Evolutionary conservation across 441 rosid species (phyloP), one percentile per base, ranked within the genome.

Genomic region (Pelargonium citronellum): DNA sequence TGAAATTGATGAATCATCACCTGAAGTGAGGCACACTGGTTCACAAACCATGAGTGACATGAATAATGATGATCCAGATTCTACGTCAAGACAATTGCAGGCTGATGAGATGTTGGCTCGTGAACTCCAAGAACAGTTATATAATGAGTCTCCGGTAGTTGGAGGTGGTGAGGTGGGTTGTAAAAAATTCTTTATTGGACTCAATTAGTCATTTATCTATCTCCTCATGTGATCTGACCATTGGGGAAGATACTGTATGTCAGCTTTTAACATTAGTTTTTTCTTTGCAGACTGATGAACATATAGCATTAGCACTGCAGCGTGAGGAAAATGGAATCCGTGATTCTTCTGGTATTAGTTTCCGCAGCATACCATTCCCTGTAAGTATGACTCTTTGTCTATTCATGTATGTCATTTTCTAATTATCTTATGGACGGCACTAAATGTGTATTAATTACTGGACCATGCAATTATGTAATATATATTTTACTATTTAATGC

Each of bases 61-160:
- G 15, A 73, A 76, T 73, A 82, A 74, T 64, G 78, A 76, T 67
- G 87, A 78, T 24, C 83, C 77, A 57, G 85, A 85, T 79, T 79
- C 80, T 69, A 87, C 81, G 79, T 83, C 82, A 68, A 85, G 87
- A 76, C 99, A 94, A 79, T 71, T 91, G 19, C 95, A 89, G 81
- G 97, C 91, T 19, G 99, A 94, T 85, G 97, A 89, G 84, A 79
- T 73, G 24, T 71, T 94, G 80, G 99, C 99, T 67, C 91, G 86
- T 78, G 92, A 86, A 80, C 87, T 94, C 76, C 99, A 91, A 86
- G 95, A 91, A 79, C 87, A 87, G 78, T 67, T 94, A 47, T 91
- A 86, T 76, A 81, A 82, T 58, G 95, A 87, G 78, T 60, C 73
- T 0, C 78, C 82, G 6, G 10, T 79, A 71, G 64, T 71, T 63